A percentile compares a stretch with the other conserved stretches of the same genome.
Evolutionary conservation across 805 yeast species (phyloP).

Genomic region (Saccharomycopsis selenospora): DNA sequence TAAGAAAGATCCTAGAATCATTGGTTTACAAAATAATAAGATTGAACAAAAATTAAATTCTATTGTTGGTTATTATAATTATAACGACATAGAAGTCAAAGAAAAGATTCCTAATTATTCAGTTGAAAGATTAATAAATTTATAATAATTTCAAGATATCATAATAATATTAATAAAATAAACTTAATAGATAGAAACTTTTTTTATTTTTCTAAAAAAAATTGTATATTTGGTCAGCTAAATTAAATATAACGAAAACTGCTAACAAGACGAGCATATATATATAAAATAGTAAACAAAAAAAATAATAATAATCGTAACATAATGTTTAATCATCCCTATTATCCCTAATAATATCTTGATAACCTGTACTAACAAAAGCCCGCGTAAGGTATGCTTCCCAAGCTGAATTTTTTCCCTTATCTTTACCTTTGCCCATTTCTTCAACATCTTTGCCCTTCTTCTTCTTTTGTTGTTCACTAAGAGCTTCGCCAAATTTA

Average conservation of each 20-base stretch:
- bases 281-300: no score
- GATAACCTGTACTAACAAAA: conserved; percentile 60
- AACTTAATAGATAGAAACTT: no score
- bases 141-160: no score
- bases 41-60: conserved; percentile 17
- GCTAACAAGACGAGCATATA: no score
- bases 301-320: no score
- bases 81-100: not conserved
- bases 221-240: no score
- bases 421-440: conserved; percentile 29
- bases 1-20: conserved; percentile 13
- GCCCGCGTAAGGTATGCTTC: conserved; percentile 45
- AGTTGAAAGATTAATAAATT: conserved; percentile 18
- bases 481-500: conserved; percentile 31
- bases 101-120: conserved; percentile 17
- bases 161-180: no score
- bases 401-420: conserved; percentile 44
- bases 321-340: no score
- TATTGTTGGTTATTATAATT: conserved; percentile 11
- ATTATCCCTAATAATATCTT: conserved; percentile 33
- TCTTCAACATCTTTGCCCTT: conserved; percentile 52
- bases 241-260: no score
- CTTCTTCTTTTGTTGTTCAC: conserved; percentile 21
- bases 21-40: conserved; percentile 13
- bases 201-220: no score